These are phyloP conservation scores for Lentithecium fluviatile DNA, from an alignment of 495 filamentous ascomycete genomes.

Conservation along the genomic window DNA sequence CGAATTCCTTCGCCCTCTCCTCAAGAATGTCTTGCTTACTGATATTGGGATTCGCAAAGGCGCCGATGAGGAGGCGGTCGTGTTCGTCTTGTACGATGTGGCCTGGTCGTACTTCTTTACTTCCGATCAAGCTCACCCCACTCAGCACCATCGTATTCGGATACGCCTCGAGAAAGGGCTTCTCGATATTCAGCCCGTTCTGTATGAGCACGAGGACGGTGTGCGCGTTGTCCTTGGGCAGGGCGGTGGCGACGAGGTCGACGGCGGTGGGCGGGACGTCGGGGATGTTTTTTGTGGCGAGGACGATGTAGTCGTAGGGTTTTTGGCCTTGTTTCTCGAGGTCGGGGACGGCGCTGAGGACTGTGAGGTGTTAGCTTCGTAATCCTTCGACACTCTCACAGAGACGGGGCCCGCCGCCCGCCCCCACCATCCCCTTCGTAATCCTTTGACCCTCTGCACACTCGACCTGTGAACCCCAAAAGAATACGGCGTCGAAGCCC, in stretches of 20 bases:
- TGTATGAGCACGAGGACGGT: constrained; percentile 59
- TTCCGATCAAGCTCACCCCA: constrained; percentile 54
- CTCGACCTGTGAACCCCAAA: too few relatives aligned
- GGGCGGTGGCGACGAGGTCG: constrained; percentile 53
- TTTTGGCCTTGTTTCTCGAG: constrained; percentile 33
- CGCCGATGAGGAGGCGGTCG: constrained; percentile 38
- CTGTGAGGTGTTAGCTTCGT: too few relatives aligned
- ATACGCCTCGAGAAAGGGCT: constrained; percentile 51
- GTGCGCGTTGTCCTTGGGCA: constrained; percentile 44
- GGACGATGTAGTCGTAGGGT: constrained; percentile 59
- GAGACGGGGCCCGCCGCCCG: too few relatives aligned
- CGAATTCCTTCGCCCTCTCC: constrained; percentile 35
- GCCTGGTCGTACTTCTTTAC: constrained; percentile 49
- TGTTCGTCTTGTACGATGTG: constrained; percentile 38
- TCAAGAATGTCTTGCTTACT: background rate
- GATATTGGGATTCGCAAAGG: constrained; percentile 37
- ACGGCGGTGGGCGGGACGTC: constrained; percentile 48
- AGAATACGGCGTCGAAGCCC: too few relatives aligned
- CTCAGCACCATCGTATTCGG: constrained; percentile 54
- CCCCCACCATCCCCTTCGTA: too few relatives aligned
- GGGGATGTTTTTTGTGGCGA: constrained; percentile 59
- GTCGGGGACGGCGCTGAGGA: constrained; percentile 46
- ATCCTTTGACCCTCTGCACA: too few relatives aligned
- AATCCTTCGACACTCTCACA: too few relatives aligned
- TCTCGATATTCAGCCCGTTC: constrained; percentile 65